A percentile compares a stretch with the other conserved stretches of the same genome.
These are phyloP conservation scores for Scheffersomyces cryptocercus DNA, from an alignment of 1,139 yeast genomes.

Conservation along the genomic window DNA sequence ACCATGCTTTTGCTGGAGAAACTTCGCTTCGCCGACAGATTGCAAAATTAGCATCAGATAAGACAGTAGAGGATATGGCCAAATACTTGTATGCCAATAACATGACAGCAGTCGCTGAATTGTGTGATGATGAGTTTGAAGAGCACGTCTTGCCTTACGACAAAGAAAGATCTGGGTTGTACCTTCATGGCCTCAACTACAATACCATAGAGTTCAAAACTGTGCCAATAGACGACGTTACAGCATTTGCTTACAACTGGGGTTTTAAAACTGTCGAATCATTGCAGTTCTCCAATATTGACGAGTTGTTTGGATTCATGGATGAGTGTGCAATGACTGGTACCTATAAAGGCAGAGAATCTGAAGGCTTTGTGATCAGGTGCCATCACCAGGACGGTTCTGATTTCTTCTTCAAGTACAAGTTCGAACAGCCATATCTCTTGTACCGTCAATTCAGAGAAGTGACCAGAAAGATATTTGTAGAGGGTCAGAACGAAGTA, in stretches of 20 bases:
- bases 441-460: conserved; percentile 92
- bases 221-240: conserved; percentile 59
- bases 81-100: conserved; percentile 48
- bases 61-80: conserved; percentile 55
- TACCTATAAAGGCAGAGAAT: conserved; percentile 65
- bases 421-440: conserved; percentile 92
- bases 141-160: conserved; percentile 87
- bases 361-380: conserved; percentile 93
- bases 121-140: conserved; percentile 90
- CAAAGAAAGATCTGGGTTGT: conserved; percentile 71
- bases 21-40: conserved; percentile 58
- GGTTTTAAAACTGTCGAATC: conserved; percentile 67
- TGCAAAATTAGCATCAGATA: conserved; percentile 22
- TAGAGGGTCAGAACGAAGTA: conserved; percentile 36
- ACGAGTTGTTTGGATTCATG: conserved; percentile 50
- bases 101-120: conserved; percentile 87
- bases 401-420: conserved; percentile 85
- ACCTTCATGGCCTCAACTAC: conserved; percentile 82
- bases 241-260: conserved; percentile 61
- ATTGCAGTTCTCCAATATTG: conserved; percentile 36
- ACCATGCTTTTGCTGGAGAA: conserved; percentile 80
- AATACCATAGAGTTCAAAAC: conserved; percentile 70
- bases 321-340: conserved; percentile 66
- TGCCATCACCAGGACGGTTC: conserved; percentile 36
- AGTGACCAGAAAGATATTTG: conserved; percentile 66